These are phyloP conservation scores for Hymenoscyphus albidus DNA, from an alignment of 2,329 filamentous ascomycete genomes.

Conservation along the genomic window DNA sequence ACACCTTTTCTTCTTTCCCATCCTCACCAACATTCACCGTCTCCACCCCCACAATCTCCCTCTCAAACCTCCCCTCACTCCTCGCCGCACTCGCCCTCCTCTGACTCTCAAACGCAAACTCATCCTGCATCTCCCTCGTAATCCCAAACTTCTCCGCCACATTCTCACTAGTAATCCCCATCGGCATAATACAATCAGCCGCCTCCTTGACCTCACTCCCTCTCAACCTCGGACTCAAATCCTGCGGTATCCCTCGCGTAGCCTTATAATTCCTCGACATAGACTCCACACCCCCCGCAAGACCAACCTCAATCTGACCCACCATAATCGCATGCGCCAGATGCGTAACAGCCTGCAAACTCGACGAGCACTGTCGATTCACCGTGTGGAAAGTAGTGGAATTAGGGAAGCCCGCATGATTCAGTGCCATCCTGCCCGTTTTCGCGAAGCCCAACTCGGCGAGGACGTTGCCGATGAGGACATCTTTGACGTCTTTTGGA, in stretches of 20 bases:
- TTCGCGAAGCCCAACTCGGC: slow-evolving; percentile 64
- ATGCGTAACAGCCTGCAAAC: slow-evolving; percentile 59
- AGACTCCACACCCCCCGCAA: slow-evolving; percentile 66
- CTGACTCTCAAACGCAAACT: slow-evolving; percentile 58
- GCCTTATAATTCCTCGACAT: slow-evolving; percentile 66
- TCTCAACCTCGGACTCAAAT: slow-evolving; percentile 56
- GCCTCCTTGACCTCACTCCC: slow-evolving; percentile 53
- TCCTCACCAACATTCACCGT: slow-evolving; percentile 42
- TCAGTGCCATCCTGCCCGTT: slow-evolving; percentile 63
- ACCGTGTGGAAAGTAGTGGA: slow-evolving; percentile 61
- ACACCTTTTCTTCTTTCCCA: slow-evolving; percentile 42
- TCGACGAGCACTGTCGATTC: slow-evolving; percentile 62
- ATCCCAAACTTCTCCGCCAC: slow-evolving; percentile 61
- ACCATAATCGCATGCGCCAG: slow-evolving; percentile 58
- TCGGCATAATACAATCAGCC: slow-evolving; percentile 64
- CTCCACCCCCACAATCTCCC: slow-evolving; percentile 59
- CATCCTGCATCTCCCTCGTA: slow-evolving; percentile 56
- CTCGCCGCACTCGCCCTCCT: slow-evolving; percentile 57
- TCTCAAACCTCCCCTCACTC: slow-evolving; percentile 54
- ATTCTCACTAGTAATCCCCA: slow-evolving; percentile 66
- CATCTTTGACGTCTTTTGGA: slow-evolving; percentile 56
- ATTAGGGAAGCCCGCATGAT: slow-evolving; percentile 58
- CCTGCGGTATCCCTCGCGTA: slow-evolving; percentile 57
- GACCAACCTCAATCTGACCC: slow-evolving; percentile 56
- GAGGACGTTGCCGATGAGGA: slow-evolving; percentile 62